Base-by-base conservation (phyloP, 306 rosid species). In the Crotalaria pallida region DNA sequence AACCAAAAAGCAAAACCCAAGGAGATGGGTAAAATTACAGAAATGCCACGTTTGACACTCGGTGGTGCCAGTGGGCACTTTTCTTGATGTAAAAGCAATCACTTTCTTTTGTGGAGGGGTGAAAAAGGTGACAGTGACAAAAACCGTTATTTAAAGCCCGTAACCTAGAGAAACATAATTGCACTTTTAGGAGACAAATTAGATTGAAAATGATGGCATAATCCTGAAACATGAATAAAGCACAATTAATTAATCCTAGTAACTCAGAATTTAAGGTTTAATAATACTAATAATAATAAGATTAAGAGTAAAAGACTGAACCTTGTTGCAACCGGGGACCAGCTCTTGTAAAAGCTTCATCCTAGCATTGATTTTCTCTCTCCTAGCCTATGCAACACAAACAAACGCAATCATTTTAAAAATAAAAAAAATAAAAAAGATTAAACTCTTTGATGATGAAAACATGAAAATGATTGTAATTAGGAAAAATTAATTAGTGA, bases 261-360 rank as follows among this genome's bases (percentile, higher is more conserved):
- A 10, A 63, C 59, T 57, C 31, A 56, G 67, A 27, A 69, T 79
- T 16, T 62, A 55, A 78, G 55, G 31, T 56, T 75, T 43, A 15
- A n/a, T 17, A 40, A 10, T 58, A 45, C 44, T 58, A 27, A 27
- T 79, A 71, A 29, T 4, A 3, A 29, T 10, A 10, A n/a, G 83
- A 84, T 64, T 38, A 76, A 12, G 27, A 50, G 47, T n/a, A n/a
- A 44, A 67, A 61, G 79, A 19, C 49, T 86, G 75, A 27, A 93
- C 97, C 98, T 93, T 88, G 41, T 82, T 88, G 85, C 98, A 93
- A 13, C 98, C 98, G 6, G 98, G 98, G 87, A 93, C 98, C 88
- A 93, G 87, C 77, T 93, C 98, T 73, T 93, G 98, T 24, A 93
- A 90, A 58, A 88, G 69, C 89, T 93, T 93, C 98, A 93, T 93